Conservation (phyloP, 208 protist species). For the Leishmania arabica region DNA sequence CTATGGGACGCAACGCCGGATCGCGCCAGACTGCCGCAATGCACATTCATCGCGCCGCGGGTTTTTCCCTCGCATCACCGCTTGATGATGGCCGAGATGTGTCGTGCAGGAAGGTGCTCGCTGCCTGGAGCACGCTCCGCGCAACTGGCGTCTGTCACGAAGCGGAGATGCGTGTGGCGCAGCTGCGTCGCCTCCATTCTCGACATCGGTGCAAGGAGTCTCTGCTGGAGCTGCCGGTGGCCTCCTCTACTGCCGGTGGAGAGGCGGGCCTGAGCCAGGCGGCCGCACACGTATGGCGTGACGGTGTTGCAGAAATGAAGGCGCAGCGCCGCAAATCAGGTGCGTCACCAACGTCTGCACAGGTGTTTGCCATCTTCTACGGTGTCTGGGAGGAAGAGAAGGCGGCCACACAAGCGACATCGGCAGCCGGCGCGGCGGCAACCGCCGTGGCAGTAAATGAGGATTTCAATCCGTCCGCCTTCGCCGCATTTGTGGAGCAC, state of each 20-base stretch:
- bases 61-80: background rate
- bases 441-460: background rate
- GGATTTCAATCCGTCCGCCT: slow-evolving; percentile 10
- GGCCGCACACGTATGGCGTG: slow-evolving; percentile 7
- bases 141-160: background rate
- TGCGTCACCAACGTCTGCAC: slow-evolving; percentile 29
- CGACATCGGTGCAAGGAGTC: slow-evolving; percentile 14
- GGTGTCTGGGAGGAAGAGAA: slow-evolving; percentile 15
- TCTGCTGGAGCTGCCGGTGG: background rate
- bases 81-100: background rate
- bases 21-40: background rate
- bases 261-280: background rate
- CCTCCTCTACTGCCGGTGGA: background rate
- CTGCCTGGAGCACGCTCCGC: slow-evolving; percentile 31
- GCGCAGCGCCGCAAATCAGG: slow-evolving; percentile 26
- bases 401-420: background rate
- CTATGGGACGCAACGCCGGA: background rate
- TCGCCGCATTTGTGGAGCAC: slow-evolving; percentile 16
- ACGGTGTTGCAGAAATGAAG: slow-evolving; percentile 25
- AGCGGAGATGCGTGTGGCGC: slow-evolving; percentile 16
- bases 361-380: slow-evolving; percentile 38
- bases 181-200: slow-evolving; percentile 25
- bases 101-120: slow-evolving; percentile 27
- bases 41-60: background rate
- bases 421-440: background rate